These are phyloP conservation scores for Russula sp. DNA, from an alignment of 768 basidiomycete genomes.

Conservation along the genomic window DNA sequence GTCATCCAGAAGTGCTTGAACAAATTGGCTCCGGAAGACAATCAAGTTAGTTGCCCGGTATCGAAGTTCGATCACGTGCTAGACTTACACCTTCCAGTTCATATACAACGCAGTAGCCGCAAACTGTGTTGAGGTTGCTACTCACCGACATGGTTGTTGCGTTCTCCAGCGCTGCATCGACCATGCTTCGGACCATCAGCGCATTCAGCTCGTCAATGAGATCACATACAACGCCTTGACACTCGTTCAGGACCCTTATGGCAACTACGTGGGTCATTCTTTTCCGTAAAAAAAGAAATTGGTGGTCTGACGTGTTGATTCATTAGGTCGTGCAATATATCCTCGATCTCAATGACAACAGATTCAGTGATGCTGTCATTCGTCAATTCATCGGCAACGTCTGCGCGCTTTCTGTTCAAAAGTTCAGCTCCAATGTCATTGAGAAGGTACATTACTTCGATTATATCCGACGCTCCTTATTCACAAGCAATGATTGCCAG, in stretches of 20 bases:
- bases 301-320: background rate
- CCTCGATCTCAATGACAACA: constrained; percentile 94
- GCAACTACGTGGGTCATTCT: constrained; percentile 65
- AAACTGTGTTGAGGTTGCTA: constrained; percentile 98
- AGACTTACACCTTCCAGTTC: constrained; percentile 47
- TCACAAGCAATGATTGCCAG: constrained; percentile 26
- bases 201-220: constrained; percentile 94
- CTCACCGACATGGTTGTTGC: constrained; percentile 96
- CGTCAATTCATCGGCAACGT: constrained; percentile 97
- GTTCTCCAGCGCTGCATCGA: constrained; percentile 98
- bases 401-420: constrained; percentile 95
- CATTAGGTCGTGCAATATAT: constrained; percentile 92
- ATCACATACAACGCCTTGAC: constrained; percentile 98
- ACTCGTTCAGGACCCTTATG: constrained; percentile 95
- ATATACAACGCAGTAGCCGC: constrained; percentile 99
- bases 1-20: constrained; percentile 99
- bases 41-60: constrained; percentile 56
- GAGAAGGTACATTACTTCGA: constrained; percentile 60
- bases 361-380: constrained; percentile 96
- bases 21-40: constrained; percentile 96
- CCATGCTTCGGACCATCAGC: constrained; percentile 93
- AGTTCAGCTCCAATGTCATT: constrained; percentile 99
- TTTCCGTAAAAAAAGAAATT: background rate
- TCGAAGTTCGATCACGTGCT: background rate
- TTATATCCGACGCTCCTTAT: background rate